Evolutionary conservation across 2,329 filamentous ascomycete species (phyloP), one percentile per base, ranked within the genome.

Genomic region (Cladosporium colombiae): DNA sequence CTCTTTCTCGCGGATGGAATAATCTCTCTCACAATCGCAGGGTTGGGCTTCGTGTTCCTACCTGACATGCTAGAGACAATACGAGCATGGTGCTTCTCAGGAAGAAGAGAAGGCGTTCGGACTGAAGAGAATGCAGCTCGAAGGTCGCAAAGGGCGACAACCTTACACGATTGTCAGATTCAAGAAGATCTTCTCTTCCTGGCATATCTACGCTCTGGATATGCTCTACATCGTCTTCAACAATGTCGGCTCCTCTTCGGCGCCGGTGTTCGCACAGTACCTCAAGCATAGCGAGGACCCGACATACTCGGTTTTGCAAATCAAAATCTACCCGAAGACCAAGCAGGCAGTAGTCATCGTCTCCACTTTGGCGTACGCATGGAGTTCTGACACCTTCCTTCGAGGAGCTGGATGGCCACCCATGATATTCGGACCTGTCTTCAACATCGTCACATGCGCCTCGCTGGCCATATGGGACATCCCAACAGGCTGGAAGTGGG

Each of bases 191-290:
- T 84, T 89, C 65, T 80, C 81, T 0, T 85, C 84, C 7, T 90
- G 88, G 88, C 88, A 88, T 68, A 85, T 90, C 1, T 90, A 88
- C 63, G 69, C 83, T 0, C 77, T 91, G 2, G 82, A 81, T 0
- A 62, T 85, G 0, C 75, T 89, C 0, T 90, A 90, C 72, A 81
- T 89, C 59, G 75, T 84, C 52, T 90, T 89, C 78, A 89, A 88
- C 75, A 90, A 90, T 70, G 86, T 83, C 1, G 79, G 77, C 1
- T 78, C 79, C 2, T 78, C 79, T n/a, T 71, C 78, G 13, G 84
- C 86, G 72, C 87, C 88, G 0, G 81, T 85, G 0, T 89, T 89
- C 68, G 81, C 73, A 74, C 81, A 81, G 73, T 82, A 73, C 66
- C 72, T 82, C 1, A 81, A 75, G 55, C 33, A 35, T 5, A 59